Evolutionary conservation across 2,329 filamentous ascomycete genomes (phyloP).

Genomic region (Elsinoe perseae): DNA sequence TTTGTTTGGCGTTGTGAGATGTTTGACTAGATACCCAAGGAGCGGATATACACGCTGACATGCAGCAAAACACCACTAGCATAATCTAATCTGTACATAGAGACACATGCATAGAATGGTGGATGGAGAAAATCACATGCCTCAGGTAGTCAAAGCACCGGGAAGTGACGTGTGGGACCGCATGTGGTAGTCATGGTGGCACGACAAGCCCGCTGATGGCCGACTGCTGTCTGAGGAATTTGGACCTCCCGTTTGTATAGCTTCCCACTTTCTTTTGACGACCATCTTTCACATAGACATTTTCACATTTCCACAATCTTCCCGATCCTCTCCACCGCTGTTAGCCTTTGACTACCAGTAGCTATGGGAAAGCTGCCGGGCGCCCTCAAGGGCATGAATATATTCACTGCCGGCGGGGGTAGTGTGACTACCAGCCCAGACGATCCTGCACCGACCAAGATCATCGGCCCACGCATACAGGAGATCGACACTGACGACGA

Average conservation of each 20-base stretch:
- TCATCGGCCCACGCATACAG: not conserved
- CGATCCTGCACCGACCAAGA: not conserved
- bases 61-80: not conserved
- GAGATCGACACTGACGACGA: not conserved
- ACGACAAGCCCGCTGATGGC: too few relatives aligned
- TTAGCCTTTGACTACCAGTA: not conserved
- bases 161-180: not conserved
- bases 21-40: conserved; percentile 1
- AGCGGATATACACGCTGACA: not conserved
- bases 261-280: not conserved
- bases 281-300: not conserved
- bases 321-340: not conserved
- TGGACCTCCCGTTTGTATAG: too few relatives aligned
- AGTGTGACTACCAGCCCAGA: not conserved
- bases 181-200: not conserved
- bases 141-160: not conserved
- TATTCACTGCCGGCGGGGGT: not conserved
- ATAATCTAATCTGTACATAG: not conserved
- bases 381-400: not conserved
- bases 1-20: not conserved
- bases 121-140: not conserved
- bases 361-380: not conserved
- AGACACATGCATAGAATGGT: not conserved
- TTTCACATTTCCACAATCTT: too few relatives aligned
- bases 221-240: too few relatives aligned